These are phyloP conservation scores for Beauveria varroae DNA, from an alignment of 2,329 filamentous ascomycete genomes.

Conservation along the genomic window DNA sequence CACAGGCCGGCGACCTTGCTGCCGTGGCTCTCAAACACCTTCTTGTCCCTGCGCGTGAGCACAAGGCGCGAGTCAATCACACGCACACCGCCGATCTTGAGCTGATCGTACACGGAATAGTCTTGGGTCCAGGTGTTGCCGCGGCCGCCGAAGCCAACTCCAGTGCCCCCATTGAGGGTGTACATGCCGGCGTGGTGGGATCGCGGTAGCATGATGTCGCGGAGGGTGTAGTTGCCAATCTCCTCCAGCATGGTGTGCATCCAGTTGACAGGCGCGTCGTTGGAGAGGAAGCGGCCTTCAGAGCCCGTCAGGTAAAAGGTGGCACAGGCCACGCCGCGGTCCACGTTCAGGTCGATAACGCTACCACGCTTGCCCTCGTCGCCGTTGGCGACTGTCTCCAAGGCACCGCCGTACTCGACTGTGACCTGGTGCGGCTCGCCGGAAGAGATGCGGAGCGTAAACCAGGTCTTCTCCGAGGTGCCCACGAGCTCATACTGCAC, in stretches of 20 bases:
- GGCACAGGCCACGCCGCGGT: not conserved
- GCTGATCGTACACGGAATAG: slow-evolving; percentile 17
- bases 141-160: slow-evolving; percentile 9
- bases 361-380: slow-evolving; percentile 11
- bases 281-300: slow-evolving; percentile 23
- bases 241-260: slow-evolving; percentile 22
- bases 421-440: slow-evolving; percentile 9
- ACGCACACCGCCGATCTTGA: slow-evolving; percentile 21
- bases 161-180: not conserved
- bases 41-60: not conserved
- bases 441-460: slow-evolving; percentile 19
- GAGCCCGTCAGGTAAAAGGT: slow-evolving; percentile 23
- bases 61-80: slow-evolving; percentile 24
- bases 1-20: slow-evolving; percentile 9
- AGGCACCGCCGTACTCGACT: slow-evolving; percentile 17
- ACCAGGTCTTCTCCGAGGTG: slow-evolving; percentile 20
- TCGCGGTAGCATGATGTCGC: slow-evolving; percentile 23
- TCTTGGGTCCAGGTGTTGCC: slow-evolving; percentile 21
- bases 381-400: slow-evolving; percentile 16
- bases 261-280: slow-evolving; percentile 20
- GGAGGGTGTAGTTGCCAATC: slow-evolving; percentile 21
- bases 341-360: not conserved
- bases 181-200: slow-evolving; percentile 26
- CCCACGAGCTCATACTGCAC: slow-evolving; percentile 22
- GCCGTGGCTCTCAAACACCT: slow-evolving; percentile 18